phyloP scores from a whole-genome alignment of 2,329 filamentous ascomycete genomes.

The Cyphellophora attinorum region DNA sequence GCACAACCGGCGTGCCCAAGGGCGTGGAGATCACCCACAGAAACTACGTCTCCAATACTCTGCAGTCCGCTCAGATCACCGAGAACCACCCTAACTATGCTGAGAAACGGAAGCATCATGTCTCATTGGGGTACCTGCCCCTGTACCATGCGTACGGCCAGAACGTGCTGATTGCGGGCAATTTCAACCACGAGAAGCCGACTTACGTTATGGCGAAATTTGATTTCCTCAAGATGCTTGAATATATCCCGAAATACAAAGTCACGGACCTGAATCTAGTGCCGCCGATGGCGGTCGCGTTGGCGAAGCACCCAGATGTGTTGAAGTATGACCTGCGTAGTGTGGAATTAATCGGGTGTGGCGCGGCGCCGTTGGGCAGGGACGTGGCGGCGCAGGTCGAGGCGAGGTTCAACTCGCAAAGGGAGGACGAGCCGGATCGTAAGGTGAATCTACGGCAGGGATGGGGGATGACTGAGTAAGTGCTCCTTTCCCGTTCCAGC shows the following conservation, averaged over 20 bases:
- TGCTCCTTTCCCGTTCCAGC: slow-evolving; percentile 15
- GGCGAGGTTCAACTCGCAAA: slow-evolving; percentile 40
- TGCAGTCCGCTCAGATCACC: slow-evolving; percentile 10
- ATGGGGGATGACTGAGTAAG: slow-evolving; percentile 77
- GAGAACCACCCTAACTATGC: slow-evolving; percentile 11
- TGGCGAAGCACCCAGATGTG: slow-evolving; percentile 61
- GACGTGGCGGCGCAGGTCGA: slow-evolving; percentile 52
- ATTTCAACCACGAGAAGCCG: slow-evolving; percentile 35
- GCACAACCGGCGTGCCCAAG: slow-evolving; percentile 40
- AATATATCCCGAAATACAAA: slow-evolving; percentile 55
- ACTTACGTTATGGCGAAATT: slow-evolving; percentile 57
- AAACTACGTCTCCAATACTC: slow-evolving; percentile 32
- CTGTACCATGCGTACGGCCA: slow-evolving; percentile 39
- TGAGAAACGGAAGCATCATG: slow-evolving; percentile 17
- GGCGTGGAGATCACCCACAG: slow-evolving; percentile 33
- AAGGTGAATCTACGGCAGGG: slow-evolving; percentile 54
- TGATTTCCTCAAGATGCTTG: slow-evolving; percentile 27
- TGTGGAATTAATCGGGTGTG: slow-evolving; percentile 49
- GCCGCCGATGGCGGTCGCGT: slow-evolving; percentile 63
- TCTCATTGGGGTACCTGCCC: slow-evolving; percentile 35
- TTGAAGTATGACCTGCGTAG: slow-evolving; percentile 60
- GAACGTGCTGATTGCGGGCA: slow-evolving; percentile 37
- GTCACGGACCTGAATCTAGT: slow-evolving; percentile 61
- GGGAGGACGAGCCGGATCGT: background rate
- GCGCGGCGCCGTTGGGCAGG: slow-evolving; percentile 59